Percentiles rank a stretch among this genome's conserved stretches.
These are phyloP conservation scores for Thozetella sp. DNA, from an alignment of 495 filamentous ascomycete species.

Conservation along the genomic window DNA sequence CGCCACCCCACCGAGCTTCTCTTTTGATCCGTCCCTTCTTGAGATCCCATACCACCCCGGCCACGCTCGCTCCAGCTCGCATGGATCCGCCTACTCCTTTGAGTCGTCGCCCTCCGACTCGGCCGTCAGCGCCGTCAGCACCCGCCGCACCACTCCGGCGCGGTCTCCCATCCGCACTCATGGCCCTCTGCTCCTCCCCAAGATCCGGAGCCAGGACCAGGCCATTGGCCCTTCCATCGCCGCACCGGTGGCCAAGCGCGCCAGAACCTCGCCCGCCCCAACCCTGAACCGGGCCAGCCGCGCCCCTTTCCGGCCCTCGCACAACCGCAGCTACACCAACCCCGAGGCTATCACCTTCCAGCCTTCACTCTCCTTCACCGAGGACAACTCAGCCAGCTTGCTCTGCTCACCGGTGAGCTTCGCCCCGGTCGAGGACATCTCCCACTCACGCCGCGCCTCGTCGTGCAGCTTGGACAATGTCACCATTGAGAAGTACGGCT, in stretches of 20 bases:
- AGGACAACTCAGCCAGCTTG: constrained; percentile 37
- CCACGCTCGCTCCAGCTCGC: constrained; percentile 53
- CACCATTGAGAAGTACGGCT: constrained; percentile 69
- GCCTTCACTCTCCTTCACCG: constrained; percentile 37
- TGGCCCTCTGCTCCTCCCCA: constrained; percentile 82
- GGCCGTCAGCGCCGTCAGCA: constrained; percentile 44
- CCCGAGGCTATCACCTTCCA: constrained; percentile 59
- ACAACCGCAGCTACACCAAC: constrained; percentile 69
- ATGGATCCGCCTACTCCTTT: constrained; percentile 55
- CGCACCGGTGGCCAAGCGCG: constrained; percentile 37
- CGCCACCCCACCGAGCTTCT: constrained; percentile 49
- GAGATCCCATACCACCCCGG: constrained; percentile 46
- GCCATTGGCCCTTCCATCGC: constrained; percentile 45
- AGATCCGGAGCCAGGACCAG: constrained; percentile 86
- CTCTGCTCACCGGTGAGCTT: constrained; percentile 72
- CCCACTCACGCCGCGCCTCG: constrained; percentile 65
- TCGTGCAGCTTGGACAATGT: constrained; percentile 69
- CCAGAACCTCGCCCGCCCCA: constrained; percentile 33
- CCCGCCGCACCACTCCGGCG: constrained; percentile 71
- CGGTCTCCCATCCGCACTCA: constrained; percentile 76
- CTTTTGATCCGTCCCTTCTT: constrained; percentile 55
- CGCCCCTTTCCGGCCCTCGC: constrained; percentile 43
- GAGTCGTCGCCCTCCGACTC: constrained; percentile 81
- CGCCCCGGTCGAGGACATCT: constrained; percentile 36
- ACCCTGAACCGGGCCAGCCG: constrained; percentile 20